These are phyloP conservation scores for Hymenoscyphus albidus DNA, from an alignment of 2,329 filamentous ascomycete species.

Conservation along the genomic window DNA sequence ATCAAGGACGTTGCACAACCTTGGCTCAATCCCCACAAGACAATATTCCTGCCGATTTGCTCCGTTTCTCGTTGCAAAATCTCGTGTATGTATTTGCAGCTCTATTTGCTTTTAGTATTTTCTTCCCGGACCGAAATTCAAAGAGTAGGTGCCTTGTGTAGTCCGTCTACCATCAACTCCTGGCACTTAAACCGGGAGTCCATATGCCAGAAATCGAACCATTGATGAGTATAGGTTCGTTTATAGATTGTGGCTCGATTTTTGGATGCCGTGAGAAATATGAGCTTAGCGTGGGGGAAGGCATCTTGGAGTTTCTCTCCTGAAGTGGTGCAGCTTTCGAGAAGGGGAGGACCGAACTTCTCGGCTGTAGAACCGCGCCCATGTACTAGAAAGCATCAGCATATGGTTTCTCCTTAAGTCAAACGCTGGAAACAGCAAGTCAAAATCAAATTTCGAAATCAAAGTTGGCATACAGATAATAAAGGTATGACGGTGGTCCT, in stretches of 20 bases:
- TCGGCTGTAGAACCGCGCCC: constrained; percentile 44
- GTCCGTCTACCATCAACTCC: constrained; percentile 37
- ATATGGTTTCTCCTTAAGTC: too few relatives aligned
- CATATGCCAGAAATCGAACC: constrained; percentile 44
- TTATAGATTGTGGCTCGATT: constrained; percentile 40
- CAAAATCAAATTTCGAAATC: too few relatives aligned
- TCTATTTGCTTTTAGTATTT: constrained; percentile 18
- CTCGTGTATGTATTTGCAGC: constrained; percentile 38
- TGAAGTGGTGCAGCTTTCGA: constrained; percentile 30
- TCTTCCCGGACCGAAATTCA: not conserved
- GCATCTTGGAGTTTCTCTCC: constrained; percentile 31
- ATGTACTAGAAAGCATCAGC: constrained; percentile 30
- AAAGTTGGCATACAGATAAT: constrained; percentile 26
- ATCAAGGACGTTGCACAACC: constrained; percentile 47
- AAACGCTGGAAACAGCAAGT: too few relatives aligned
- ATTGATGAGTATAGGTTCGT: constrained; percentile 40
- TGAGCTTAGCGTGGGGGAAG: constrained; percentile 44
- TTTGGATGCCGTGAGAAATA: constrained; percentile 48
- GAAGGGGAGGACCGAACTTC: constrained; percentile 41
- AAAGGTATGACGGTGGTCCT: constrained; percentile 42
- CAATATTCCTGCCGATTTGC: constrained; percentile 40
- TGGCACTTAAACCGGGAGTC: constrained; percentile 28
- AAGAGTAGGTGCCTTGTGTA: constrained; percentile 35
- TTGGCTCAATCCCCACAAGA: constrained; percentile 51
- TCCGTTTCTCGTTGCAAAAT: constrained; percentile 39